Conservation (phyloP, 345 rosid genomes). For the Salix viminalis region DNA sequence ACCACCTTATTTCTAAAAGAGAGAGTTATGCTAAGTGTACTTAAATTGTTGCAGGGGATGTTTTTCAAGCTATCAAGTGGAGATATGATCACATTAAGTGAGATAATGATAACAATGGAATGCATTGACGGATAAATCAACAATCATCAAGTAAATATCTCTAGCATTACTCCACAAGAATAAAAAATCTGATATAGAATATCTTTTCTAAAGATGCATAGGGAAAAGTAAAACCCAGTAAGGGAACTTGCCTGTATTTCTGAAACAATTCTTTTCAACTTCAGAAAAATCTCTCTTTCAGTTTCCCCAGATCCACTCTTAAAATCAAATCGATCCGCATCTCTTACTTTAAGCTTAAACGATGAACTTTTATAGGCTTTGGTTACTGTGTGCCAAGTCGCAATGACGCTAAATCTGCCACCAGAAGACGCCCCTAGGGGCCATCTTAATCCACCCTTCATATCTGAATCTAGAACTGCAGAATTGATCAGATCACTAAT, state of each 20-base stretch:
- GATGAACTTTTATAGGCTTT: slow-evolving; percentile 38
- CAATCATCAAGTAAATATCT: background rate
- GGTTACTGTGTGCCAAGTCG: slow-evolving; percentile 41
- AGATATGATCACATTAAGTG: too few species aligned
- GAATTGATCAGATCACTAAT: slow-evolving; percentile 40
- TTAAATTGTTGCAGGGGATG: too few species aligned
- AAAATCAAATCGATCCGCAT: slow-evolving; percentile 55
- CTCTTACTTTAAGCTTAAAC: slow-evolving; percentile 44
- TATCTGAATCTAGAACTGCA: slow-evolving; percentile 51
- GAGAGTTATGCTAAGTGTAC: too few species aligned
- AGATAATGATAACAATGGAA: too few species aligned
- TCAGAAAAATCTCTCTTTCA: slow-evolving; percentile 36
- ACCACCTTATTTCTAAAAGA: too few species aligned
- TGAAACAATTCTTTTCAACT: slow-evolving; percentile 46
- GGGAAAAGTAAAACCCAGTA: background rate
- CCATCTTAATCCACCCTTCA: slow-evolving; percentile 75
- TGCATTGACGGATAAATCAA: too few species aligned
- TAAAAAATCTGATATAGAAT: background rate
- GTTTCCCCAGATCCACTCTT: slow-evolving; percentile 34
- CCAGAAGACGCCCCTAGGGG: slow-evolving; percentile 39
- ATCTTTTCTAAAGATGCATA: background rate
- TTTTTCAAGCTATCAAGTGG: too few species aligned
- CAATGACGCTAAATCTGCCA: slow-evolving; percentile 40
- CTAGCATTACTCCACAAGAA: background rate
- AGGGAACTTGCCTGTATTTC: slow-evolving; percentile 24